Evolutionary conservation across 768 basidiomycete genomes (phyloP).

Genomic region (Mycena belliarum): DNA sequence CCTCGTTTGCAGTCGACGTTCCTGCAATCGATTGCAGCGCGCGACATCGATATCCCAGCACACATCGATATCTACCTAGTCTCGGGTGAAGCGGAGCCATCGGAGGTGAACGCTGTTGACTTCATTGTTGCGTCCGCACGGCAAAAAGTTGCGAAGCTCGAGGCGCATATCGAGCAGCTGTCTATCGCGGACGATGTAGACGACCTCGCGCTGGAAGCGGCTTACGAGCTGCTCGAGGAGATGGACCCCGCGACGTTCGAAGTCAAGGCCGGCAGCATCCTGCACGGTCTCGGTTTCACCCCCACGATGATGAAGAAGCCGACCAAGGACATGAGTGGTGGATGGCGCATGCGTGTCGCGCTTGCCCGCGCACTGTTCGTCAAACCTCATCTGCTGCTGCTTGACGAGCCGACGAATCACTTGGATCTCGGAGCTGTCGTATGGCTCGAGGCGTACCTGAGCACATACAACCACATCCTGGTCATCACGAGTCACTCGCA

Average conservation of each 20-base stretch:
- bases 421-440: conserved; percentile 97
- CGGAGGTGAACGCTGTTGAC: conserved; percentile 94
- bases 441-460: conserved; percentile 97
- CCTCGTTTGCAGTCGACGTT: conserved; percentile 75
- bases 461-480: conserved; percentile 98
- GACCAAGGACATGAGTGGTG: conserved; percentile 98
- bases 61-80: conserved; percentile 99
- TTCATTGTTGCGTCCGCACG: conserved; percentile 93
- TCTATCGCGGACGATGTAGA: conserved; percentile 89
- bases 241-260: conserved; percentile 96
- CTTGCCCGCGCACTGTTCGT: conserved; percentile 94
- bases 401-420: conserved; percentile 93
- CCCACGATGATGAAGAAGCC: conserved; percentile 92
- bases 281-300: conserved; percentile 96
- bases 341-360: conserved; percentile 99
- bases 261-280: conserved; percentile 90
- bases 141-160: conserved; percentile 90
- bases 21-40: conserved; percentile 91
- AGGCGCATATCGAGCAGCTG: conserved; percentile 91
- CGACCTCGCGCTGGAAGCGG: conserved; percentile 80
- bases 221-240: conserved; percentile 96
- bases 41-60: conserved; percentile 90
- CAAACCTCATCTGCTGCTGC: conserved; percentile 91
- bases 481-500: conserved; percentile 98
- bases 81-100: conserved; percentile 92